phyloP scores from a whole-genome alignment of 1,284 basidiomycete species.

The Ustilago esculenta region DNA sequence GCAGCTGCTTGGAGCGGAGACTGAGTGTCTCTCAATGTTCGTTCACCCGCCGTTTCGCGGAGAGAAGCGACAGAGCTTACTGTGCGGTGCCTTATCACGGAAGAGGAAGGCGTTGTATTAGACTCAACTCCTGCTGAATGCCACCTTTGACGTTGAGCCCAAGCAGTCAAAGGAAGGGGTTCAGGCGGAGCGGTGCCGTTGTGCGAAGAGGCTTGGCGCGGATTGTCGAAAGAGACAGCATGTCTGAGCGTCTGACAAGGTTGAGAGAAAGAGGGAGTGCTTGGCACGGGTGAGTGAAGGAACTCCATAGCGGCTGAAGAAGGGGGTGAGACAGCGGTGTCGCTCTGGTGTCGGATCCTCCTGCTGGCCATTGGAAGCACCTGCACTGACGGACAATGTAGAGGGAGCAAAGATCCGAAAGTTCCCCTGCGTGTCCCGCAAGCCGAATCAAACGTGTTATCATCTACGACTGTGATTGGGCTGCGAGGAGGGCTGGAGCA shows the following conservation, averaged over 20 bases:
- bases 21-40: not conserved
- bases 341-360: slow-evolving; percentile 1
- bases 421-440: slow-evolving; percentile 7
- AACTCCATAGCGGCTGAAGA: slow-evolving; percentile 25
- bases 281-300: slow-evolving; percentile 6
- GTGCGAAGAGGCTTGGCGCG: not conserved
- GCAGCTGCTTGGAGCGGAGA: not conserved
- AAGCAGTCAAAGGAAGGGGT: not conserved
- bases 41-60: not conserved
- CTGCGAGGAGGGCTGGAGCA: not conserved
- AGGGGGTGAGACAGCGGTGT: slow-evolving; percentile 9
- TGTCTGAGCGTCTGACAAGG: not conserved
- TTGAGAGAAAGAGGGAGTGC: not conserved
- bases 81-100: not conserved
- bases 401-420: slow-evolving; percentile 10
- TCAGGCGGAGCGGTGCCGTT: not conserved
- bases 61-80: slow-evolving; percentile 13
- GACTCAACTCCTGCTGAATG: slow-evolving; percentile 10
- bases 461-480: not conserved
- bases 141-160: slow-evolving; percentile 16
- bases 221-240: slow-evolving; percentile 11
- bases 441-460: not conserved
- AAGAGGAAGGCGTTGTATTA: too few species aligned
- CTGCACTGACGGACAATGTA: not conserved
- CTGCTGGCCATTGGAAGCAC: not conserved